Conservation (phyloP, 2,329 filamentous ascomycete species). For the Phialophora expanda region DNA sequence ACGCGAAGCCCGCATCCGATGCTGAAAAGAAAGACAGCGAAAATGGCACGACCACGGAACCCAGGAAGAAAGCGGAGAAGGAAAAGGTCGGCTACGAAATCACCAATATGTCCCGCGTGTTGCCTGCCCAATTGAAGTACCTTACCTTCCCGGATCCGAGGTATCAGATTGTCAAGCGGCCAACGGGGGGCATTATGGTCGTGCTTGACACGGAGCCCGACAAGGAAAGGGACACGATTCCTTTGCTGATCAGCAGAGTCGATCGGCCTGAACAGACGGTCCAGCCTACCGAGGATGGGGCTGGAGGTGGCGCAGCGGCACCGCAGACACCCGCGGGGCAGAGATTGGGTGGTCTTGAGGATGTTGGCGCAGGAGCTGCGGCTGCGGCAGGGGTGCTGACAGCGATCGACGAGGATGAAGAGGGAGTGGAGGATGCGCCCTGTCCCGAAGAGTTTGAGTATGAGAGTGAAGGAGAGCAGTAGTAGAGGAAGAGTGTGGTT, state of each 20-base stretch:
- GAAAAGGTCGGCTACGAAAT: slow-evolving; percentile 97
- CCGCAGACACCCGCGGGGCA: slow-evolving; percentile 38
- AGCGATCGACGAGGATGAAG: slow-evolving; percentile 75
- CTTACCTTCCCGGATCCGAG: slow-evolving; percentile 89
- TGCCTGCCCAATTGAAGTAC: slow-evolving; percentile 92
- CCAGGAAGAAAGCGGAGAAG: slow-evolving; percentile 90
- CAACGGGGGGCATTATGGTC: slow-evolving; percentile 94
- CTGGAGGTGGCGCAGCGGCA: slow-evolving; percentile 37
- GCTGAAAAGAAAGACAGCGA: slow-evolving; percentile 67
- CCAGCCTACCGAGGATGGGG: slow-evolving; percentile 28
- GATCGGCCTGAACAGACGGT: slow-evolving; percentile 41
- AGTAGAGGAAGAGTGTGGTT: slow-evolving; percentile 2
- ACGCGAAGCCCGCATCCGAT: slow-evolving; percentile 56
- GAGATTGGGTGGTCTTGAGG: slow-evolving; percentile 41
- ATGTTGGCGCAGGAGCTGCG: slow-evolving; percentile 61
- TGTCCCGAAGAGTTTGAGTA: slow-evolving; percentile 55
- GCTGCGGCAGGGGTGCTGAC: slow-evolving; percentile 81
- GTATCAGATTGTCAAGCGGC: slow-evolving; percentile 90
- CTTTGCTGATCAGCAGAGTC: slow-evolving; percentile 87
- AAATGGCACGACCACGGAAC: slow-evolving; percentile 52
- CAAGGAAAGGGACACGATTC: slow-evolving; percentile 79
- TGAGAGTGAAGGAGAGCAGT: slow-evolving; percentile 46
- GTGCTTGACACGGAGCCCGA: slow-evolving; percentile 81
- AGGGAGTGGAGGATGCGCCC: slow-evolving; percentile 55
- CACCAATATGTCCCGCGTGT: slow-evolving; percentile 94